phyloP scores from a whole-genome alignment of 371 early-diverging fungal species.

The Enterocytospora artemiae region DNA sequence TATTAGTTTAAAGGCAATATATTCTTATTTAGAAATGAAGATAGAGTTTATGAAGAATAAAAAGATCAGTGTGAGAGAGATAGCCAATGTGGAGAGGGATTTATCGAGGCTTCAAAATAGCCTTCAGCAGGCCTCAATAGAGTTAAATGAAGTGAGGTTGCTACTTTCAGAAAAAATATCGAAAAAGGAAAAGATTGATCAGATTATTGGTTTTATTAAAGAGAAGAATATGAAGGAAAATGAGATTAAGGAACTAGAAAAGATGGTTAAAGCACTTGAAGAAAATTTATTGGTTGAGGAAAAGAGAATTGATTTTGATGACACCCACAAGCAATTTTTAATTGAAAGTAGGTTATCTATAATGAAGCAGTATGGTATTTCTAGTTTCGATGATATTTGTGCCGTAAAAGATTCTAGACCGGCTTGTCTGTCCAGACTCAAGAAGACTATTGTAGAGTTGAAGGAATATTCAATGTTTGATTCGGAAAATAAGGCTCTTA shows the following conservation, averaged over 20 bases:
- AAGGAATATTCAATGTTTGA: conserved; percentile 28
- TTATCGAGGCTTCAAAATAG: conserved; percentile 7
- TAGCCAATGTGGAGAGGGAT: conserved; percentile 11
- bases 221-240: background rate
- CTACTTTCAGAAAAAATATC: background rate
- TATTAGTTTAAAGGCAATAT: background rate
- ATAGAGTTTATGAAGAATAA: conserved; percentile 10
- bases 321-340: no score
- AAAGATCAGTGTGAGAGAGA: background rate
- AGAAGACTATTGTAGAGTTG: conserved; percentile 22
- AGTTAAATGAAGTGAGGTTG: background rate
- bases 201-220: conserved; percentile 4
- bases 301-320: no score
- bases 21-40: conserved; percentile 17
- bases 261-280: no score
- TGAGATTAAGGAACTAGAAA: conserved; percentile 11
- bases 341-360: conserved; percentile 32
- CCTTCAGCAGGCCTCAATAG: conserved; percentile 3
- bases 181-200: conserved; percentile 17
- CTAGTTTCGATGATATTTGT: conserved; percentile 15
- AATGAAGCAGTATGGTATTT: conserved; percentile 15
- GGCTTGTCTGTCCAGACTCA: conserved; percentile 11
- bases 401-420: conserved; percentile 11
- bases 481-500: conserved; percentile 1
- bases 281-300: conserved; percentile 20